Conservation (phyloP, 768 basidiomycete genomes). For the Naganishia antarctica region DNA sequence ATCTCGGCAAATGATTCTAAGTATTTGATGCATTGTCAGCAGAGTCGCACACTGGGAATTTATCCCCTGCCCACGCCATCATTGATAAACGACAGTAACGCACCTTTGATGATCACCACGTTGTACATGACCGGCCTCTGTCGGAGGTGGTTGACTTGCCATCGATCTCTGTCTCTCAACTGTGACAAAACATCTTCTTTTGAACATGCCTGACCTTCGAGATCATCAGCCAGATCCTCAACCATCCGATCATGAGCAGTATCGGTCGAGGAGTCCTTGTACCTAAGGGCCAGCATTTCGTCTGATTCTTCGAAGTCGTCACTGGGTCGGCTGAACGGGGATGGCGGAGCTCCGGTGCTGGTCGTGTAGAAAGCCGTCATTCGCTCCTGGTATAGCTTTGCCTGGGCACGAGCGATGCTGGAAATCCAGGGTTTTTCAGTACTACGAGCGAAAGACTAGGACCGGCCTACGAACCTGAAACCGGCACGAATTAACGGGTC, state of each 20-base stretch:
- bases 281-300: background rate
- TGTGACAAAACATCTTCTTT: conserved; percentile 2
- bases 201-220: conserved; percentile 8
- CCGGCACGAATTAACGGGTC: conserved; percentile 38
- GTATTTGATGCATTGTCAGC: background rate
- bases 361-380: conserved; percentile 32
- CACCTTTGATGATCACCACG: conserved; percentile 44
- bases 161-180: conserved; percentile 10
- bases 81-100: conserved; percentile 29
- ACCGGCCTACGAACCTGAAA: conserved; percentile 32
- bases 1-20: conserved; percentile 47
- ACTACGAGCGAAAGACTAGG: background rate
- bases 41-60: no score
- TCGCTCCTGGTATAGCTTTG: conserved; percentile 39
- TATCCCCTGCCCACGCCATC: no score
- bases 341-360: background rate
- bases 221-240: conserved; percentile 1
- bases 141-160: conserved; percentile 12
- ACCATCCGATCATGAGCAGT: background rate
- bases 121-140: conserved; percentile 44
- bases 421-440: background rate
- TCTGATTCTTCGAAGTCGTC: conserved; percentile 4
- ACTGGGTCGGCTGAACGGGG: background rate
- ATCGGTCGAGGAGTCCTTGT: background rate
- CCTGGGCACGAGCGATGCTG: conserved; percentile 45